Conservation (phyloP, 2,329 filamentous ascomycete genomes). For the Venturia pyrina region DNA sequence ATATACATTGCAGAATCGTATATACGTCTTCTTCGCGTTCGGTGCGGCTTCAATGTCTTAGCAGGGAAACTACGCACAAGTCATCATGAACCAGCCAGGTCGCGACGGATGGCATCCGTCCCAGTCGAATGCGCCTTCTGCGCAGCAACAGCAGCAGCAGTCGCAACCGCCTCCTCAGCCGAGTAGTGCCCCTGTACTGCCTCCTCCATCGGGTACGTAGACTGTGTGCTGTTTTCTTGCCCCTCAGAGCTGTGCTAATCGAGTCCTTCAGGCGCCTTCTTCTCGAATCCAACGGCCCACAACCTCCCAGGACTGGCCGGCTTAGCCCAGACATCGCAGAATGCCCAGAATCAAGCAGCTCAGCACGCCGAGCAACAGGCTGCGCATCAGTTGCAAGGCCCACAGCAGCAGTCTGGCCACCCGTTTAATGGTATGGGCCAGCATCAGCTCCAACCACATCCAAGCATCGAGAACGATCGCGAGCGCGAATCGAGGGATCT, state of each 20-base stretch:
- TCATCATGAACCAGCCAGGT: slow-evolving; percentile 30
- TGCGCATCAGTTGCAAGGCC: slow-evolving; percentile 19
- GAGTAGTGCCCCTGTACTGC: neutral
- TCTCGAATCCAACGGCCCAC: slow-evolving; percentile 32
- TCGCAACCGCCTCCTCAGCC: slow-evolving; percentile 10
- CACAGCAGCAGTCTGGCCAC: slow-evolving; percentile 32
- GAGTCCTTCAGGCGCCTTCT: slow-evolving; percentile 21
- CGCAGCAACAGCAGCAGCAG: slow-evolving; percentile 33
- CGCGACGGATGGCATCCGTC: slow-evolving; percentile 31
- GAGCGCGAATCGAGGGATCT: slow-evolving; percentile 45
- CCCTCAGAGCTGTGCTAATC: neutral
- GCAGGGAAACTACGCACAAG: slow-evolving; percentile 20
- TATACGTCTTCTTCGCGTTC: slow-evolving; percentile 16
- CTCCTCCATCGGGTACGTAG: neutral
- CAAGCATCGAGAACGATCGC: slow-evolving; percentile 25
- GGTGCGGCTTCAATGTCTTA: slow-evolving; percentile 15
- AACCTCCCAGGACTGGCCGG: slow-evolving; percentile 35
- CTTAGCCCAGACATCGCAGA: slow-evolving; percentile 34
- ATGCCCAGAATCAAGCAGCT: slow-evolving; percentile 26
- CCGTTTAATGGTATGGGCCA: slow-evolving; percentile 23
- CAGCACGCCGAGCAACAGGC: slow-evolving; percentile 22
- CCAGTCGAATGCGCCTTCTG: slow-evolving; percentile 38
- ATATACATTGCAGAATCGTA: neutral
- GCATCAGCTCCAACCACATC: slow-evolving; percentile 25
- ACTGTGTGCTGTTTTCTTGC: neutral